Evolutionary conservation across 768 basidiomycete species (phyloP), one percentile per base, ranked within the genome.

Genomic region (Botryobasidium botryosum): DNA sequence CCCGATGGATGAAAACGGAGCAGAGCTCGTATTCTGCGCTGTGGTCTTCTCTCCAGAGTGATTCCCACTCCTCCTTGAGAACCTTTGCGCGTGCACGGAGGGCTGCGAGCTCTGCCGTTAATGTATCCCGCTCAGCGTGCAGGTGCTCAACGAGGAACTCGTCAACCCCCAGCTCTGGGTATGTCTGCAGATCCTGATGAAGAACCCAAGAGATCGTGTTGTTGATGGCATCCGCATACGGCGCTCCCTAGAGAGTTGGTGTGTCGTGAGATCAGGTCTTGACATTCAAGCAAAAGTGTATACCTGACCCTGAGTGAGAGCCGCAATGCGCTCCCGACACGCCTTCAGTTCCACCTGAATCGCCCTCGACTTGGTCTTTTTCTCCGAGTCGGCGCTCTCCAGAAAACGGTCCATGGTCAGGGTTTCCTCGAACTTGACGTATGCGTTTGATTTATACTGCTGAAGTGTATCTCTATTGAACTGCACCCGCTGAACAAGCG

Each of bases 371-470:
- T 68, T 69, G 15, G 68, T 66, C 54, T 76, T 80, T 68, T 84
- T 88, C 49, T 68, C 65, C 0, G 72, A 67, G 54, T 82, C 71
- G 2, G 75, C 80, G 39, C 67, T 72, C 49, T 85, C 80, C 56
- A 92, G 65, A 66, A 91, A 99, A 12, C 94, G 78, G 59, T 94
- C 90, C 73, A 97, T 75, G 56, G 74, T 79, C 12, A 99, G 68
- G 7, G 75, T 81, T 60, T 90, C 83, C 15, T 70, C 76, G 56
- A 92, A 94, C 54, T 78, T 82, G 51, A 99, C 79, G 59, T 88
- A 92, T 3, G 87, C 88, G 56, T 99, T 92, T 4, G 85, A 88
- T 61, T 99, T 99, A 67, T 84, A 88, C 13, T 88, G 79, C 51
- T 90, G 83, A 45, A 86, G 69, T 1, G 82, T 87, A 52, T 86